Base-by-base conservation (phyloP, 2,329 filamentous ascomycete species). In the Aotearoamyces nothofagi region DNA sequence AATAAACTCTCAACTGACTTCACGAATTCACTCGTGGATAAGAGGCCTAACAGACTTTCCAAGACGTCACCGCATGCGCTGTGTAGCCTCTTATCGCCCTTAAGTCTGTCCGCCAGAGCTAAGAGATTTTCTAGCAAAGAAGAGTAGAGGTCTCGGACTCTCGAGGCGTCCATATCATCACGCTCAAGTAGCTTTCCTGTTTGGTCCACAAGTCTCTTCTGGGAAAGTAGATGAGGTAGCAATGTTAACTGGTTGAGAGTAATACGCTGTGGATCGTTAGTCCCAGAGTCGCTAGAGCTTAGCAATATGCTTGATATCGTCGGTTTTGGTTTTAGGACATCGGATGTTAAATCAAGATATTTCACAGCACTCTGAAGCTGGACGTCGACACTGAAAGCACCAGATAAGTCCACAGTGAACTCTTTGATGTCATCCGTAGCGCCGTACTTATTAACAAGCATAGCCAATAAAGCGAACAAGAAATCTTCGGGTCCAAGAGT, bases 371-470 rank as follows among this genome's bases (percentile, higher is more conserved):
- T 77, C 46, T 78, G 61, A 3, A 96, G 63, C 46, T 92, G 83
- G n/a, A 74, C 66, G 26, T 77, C 64, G 9, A 81, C 73, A 26
- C 67, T 63, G 46, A 92, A 90, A 19, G 70, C 62, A 34, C 71
- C 72, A 24, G 83, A 66, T 15, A 98, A 57, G 23, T 83, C 75
- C 3, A 69, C 67, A 33, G 81, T 66, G 51, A 96, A 86, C n/a
- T 66, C 66, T 22, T 76, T 57, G 20, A 90, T 70, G 39, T 68
- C 70, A 44, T 79, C 73, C 33, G 77, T 78, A n/a, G 73, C 64
- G 4, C 79, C 75, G 49, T 93, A 92, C 45, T 79, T 78, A 48
- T 94, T 83, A n/a, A 82, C 73, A 35, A 98, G 68, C 69, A 96
- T 86, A 33, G 81, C 78, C 27, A 92, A 56, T 9, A 98, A 66